A percentile compares a stretch with the other conserved stretches of the same genome.
These are phyloP conservation scores for Dichotomocladium elegans DNA, from an alignment of 371 early-diverging fungal species.

Conservation along the genomic window DNA sequence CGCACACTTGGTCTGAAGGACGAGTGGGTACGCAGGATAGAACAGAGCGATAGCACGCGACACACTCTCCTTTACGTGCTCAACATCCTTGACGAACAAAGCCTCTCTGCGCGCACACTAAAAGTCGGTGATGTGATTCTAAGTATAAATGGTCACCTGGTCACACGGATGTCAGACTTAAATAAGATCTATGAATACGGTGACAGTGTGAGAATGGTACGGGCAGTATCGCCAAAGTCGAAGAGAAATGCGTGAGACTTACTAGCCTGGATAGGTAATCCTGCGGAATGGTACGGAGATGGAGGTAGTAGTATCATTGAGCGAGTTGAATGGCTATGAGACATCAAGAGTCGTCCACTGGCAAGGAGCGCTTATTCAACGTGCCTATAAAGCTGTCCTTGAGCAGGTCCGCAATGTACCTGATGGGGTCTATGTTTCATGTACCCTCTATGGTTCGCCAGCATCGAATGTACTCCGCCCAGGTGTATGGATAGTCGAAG, in stretches of 20 bases:
- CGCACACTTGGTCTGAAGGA: conserved; percentile 75
- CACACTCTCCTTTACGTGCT: conserved; percentile 69
- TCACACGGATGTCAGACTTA: conserved; percentile 71
- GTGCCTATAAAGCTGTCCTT: conserved; percentile 77
- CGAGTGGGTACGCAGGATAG: conserved; percentile 70
- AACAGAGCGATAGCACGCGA: conserved; percentile 53
- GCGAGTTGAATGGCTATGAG: conserved; percentile 47
- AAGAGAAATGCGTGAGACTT: neutral
- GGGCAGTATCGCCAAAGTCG: neutral
- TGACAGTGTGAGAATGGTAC: conserved; percentile 43
- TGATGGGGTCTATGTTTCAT: conserved; percentile 70
- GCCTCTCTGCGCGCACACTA: conserved; percentile 54
- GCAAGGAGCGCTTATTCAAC: conserved; percentile 82
- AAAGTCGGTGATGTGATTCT: conserved; percentile 84
- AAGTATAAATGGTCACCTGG: conserved; percentile 63
- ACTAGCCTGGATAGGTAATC: conserved; percentile 24
- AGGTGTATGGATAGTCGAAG: conserved; percentile 50
- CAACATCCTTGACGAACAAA: conserved; percentile 48
- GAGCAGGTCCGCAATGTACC: conserved; percentile 75
- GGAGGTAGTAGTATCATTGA: conserved; percentile 50
- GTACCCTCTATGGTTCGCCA: conserved; percentile 67
- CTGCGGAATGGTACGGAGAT: conserved; percentile 58
- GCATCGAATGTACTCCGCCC: conserved; percentile 46
- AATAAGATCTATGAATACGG: conserved; percentile 16
- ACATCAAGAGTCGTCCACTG: conserved; percentile 68